These are phyloP conservation scores for Taphrina sp. DNA, from an alignment of 1,139 yeast genomes.

Conservation along the genomic window DNA sequence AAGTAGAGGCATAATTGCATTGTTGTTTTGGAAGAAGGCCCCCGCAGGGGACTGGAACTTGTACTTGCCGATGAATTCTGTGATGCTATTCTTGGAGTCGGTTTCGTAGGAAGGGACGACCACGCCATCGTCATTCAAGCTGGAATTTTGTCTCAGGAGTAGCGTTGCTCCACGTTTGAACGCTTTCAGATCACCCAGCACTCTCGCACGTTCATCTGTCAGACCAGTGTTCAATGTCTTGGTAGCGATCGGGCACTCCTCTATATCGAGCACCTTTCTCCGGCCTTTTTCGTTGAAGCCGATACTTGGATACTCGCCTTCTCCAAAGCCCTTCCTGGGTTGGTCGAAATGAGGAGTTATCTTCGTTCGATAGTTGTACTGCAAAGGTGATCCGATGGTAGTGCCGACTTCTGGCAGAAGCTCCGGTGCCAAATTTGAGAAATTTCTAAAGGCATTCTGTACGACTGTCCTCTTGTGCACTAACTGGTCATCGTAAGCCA, in stretches of 20 bases:
- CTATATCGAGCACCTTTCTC: constrained; percentile 81
- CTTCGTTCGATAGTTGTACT: constrained; percentile 79
- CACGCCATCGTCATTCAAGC: constrained; percentile 40
- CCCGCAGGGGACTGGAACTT: constrained; percentile 83
- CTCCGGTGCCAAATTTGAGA: constrained; percentile 54
- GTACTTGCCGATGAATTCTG: constrained; percentile 68
- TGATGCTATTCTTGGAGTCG: constrained; percentile 71
- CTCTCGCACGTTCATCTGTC: constrained; percentile 62
- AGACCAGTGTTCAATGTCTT: constrained; percentile 70
- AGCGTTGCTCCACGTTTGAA: constrained; percentile 86
- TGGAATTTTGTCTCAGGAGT: constrained; percentile 74
- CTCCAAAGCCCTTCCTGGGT: constrained; percentile 52
- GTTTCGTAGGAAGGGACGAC: constrained; percentile 48
- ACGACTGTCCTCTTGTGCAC: constrained; percentile 71
- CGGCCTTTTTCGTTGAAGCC: constrained; percentile 86
- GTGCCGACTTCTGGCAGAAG: constrained; percentile 57
- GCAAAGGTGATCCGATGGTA: constrained; percentile 78
- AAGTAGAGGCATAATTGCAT: constrained; percentile 79
- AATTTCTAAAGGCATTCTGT: constrained; percentile 73
- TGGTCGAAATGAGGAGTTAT: constrained; percentile 93
- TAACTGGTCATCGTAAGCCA: constrained; percentile 70
- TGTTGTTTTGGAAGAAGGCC: constrained; percentile 89
- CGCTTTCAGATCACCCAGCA: constrained; percentile 51
- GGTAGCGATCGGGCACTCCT: constrained; percentile 90
- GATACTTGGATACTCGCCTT: constrained; percentile 51